Evolutionary conservation across 192 early-diverging fungal genomes (phyloP).

Genomic region (Martensiomyces pterosporus): DNA sequence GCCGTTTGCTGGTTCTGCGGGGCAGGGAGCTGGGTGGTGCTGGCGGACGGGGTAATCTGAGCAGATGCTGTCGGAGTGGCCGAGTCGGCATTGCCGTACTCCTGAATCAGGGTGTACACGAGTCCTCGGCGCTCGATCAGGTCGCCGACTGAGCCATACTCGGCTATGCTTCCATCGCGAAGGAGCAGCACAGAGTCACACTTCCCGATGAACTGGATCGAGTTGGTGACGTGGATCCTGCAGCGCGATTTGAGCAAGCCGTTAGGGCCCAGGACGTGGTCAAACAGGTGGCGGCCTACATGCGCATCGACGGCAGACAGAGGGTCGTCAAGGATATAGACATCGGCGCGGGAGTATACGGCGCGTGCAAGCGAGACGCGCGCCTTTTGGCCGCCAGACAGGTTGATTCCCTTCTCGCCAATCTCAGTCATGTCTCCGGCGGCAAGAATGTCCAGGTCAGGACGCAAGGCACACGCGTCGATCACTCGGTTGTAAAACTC

Average conservation of each 20-base stretch:
- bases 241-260: constrained; percentile 75
- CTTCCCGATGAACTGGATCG: constrained; percentile 70
- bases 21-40: background rate
- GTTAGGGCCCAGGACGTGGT: constrained; percentile 82
- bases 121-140: constrained; percentile 62
- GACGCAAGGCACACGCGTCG: constrained; percentile 77
- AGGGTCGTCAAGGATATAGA: constrained; percentile 72
- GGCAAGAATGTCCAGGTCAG: constrained; percentile 82
- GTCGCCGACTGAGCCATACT: constrained; percentile 62
- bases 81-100: constrained; percentile 56
- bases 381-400: constrained; percentile 91
- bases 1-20: too few species aligned
- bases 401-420: constrained; percentile 85
- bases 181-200: constrained; percentile 68
- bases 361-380: constrained; percentile 60
- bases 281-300: constrained; percentile 76
- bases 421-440: constrained; percentile 91
- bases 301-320: constrained; percentile 66
- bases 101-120: constrained; percentile 64
- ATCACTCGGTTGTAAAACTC: constrained; percentile 73
- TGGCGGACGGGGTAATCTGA: constrained; percentile 2
- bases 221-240: constrained; percentile 79
- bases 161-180: constrained; percentile 63
- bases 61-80: constrained; percentile 4
- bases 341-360: constrained; percentile 84